Conservation (phyloP, 345 rosid species). For the Raphanus raphanistrum region DNA sequence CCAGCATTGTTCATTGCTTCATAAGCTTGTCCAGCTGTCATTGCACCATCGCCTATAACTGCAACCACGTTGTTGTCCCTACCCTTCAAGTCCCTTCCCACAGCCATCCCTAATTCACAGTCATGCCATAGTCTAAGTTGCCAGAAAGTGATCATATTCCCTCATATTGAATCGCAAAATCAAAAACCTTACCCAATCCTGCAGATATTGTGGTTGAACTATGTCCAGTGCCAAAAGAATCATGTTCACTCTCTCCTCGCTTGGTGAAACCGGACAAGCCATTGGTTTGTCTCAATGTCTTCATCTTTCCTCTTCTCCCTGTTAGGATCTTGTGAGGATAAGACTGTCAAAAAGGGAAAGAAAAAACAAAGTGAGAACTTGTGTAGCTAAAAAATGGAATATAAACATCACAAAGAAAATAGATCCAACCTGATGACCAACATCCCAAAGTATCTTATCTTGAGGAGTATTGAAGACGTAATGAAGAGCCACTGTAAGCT, state of each 20-base stretch:
- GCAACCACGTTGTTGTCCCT: slow-evolving; percentile 68
- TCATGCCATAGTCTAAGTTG: background rate
- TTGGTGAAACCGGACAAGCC: slow-evolving; percentile 94
- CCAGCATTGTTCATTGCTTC: slow-evolving; percentile 99
- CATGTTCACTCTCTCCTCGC: slow-evolving; percentile 86
- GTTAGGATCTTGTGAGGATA: slow-evolving; percentile 96
- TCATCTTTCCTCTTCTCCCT: slow-evolving; percentile 94
- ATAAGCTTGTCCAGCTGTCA: slow-evolving; percentile 99
- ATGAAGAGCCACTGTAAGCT: slow-evolving; percentile 97
- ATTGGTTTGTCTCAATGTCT: slow-evolving; percentile 79
- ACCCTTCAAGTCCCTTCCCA: slow-evolving; percentile 89
- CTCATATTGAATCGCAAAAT: background rate
- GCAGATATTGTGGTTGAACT: slow-evolving; percentile 96
- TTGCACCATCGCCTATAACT: slow-evolving; percentile 95
- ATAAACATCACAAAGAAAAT: slow-evolving; percentile 32
- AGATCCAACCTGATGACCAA: slow-evolving; percentile 91
- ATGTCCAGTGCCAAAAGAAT: slow-evolving; percentile 93
- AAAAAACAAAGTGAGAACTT: background rate
- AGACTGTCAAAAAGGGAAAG: slow-evolving; percentile 40
- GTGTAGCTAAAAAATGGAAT: too few species aligned
- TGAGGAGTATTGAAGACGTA: slow-evolving; percentile 84
- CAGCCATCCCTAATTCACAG: slow-evolving; percentile 74
- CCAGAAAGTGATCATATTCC: background rate
- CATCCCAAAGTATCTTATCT: slow-evolving; percentile 93
- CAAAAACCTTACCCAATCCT: slow-evolving; percentile 61